Conservation (phyloP, 2,329 filamentous ascomycete species). For the Kalmusia sp. region DNA sequence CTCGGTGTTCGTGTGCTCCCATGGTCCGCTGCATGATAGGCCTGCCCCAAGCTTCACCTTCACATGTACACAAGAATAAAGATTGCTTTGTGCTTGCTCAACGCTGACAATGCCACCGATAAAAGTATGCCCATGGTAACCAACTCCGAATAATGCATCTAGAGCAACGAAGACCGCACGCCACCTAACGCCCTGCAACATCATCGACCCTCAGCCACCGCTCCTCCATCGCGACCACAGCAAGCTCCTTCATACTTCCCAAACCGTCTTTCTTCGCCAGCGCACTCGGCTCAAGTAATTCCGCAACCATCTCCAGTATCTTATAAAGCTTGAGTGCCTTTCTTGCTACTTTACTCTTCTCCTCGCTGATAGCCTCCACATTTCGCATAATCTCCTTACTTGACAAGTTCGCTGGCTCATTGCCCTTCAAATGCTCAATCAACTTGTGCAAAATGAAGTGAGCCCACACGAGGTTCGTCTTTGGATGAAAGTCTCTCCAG, state of each 20-base stretch:
- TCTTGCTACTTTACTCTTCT: constrained; percentile 35
- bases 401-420: constrained; percentile 27
- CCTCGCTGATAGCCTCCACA: constrained; percentile 15
- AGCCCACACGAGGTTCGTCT: constrained; percentile 70
- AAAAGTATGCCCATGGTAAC: too few species aligned
- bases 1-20: too few species aligned
- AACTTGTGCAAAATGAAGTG: constrained; percentile 67
- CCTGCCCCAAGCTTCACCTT: too few species aligned
- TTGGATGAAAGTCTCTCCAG: constrained; percentile 64
- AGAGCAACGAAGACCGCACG: not conserved
- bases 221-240: constrained; percentile 41
- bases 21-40: too few species aligned
- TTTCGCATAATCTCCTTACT: constrained; percentile 20
- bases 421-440: constrained; percentile 48
- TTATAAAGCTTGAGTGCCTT: constrained; percentile 48
- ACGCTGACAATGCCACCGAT: too few species aligned
- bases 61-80: too few species aligned
- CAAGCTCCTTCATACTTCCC: constrained; percentile 42
- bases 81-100: too few species aligned
- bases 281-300: constrained; percentile 48
- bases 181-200: constrained; percentile 26
- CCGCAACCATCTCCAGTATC: constrained; percentile 44
- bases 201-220: constrained; percentile 44
- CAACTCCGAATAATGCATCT: too few species aligned
- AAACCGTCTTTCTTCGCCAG: constrained; percentile 30